phyloP scores from a whole-genome alignment of 163 green algal species.

The Scenedesmus sp. region DNA sequence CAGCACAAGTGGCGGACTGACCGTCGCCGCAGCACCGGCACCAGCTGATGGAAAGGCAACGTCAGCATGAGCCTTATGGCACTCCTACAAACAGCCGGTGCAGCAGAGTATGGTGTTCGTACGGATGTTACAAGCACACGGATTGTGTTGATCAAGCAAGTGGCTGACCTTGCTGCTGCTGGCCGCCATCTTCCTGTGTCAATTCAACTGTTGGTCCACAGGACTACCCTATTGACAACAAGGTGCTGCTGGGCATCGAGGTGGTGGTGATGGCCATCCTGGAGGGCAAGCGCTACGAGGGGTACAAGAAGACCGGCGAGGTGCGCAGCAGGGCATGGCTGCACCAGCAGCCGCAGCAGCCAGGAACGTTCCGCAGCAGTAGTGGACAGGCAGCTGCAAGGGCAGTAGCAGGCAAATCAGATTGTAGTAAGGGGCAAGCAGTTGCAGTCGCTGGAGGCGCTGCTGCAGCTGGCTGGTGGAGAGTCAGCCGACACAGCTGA shows the following conservation, averaged over 20 bases:
- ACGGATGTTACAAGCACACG: too few species aligned
- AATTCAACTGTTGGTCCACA: conserved; percentile 17
- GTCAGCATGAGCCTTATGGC: background rate
- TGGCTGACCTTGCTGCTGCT: background rate
- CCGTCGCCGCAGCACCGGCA: background rate
- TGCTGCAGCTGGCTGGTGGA: too few species aligned
- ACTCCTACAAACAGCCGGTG: background rate
- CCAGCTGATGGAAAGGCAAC: background rate
- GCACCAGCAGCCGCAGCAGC: background rate
- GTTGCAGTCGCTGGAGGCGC: too few species aligned
- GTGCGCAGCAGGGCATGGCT: conserved; percentile 47
- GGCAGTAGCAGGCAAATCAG: too few species aligned
- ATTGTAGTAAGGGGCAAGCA: too few species aligned
- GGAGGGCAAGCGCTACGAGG: conserved; percentile 86
- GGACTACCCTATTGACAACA: conserved; percentile 73
- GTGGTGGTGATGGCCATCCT: conserved; percentile 81
- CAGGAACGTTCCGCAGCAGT: background rate
- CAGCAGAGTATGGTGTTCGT: too few species aligned
- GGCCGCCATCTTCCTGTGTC: background rate
- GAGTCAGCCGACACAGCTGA: too few species aligned
- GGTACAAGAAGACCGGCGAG: conserved; percentile 90
- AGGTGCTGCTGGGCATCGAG: conserved; percentile 77
- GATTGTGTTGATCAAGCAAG: too few species aligned
- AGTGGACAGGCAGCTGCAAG: background rate
- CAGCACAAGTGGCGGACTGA: background rate